These are phyloP conservation scores for Coleophoma crateriformis DNA, from an alignment of 2,329 filamentous ascomycete genomes.

Conservation along the genomic window DNA sequence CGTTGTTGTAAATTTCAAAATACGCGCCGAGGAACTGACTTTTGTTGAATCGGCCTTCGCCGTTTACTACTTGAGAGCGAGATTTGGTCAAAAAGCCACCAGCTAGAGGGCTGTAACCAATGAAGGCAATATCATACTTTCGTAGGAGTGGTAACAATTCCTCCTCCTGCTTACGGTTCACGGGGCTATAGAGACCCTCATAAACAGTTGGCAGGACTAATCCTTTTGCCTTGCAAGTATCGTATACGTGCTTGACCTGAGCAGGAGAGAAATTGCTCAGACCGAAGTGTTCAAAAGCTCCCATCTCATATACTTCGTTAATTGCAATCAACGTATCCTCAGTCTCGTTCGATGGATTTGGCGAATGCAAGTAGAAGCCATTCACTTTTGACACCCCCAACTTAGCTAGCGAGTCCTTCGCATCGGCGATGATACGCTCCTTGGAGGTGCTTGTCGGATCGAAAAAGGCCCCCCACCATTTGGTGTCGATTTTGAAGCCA, in stretches of 20 bases:
- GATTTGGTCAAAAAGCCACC: slow-evolving; percentile 62
- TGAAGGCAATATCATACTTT: slow-evolving; percentile 69
- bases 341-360: no score
- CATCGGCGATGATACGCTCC: no score
- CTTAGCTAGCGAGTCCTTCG: no score
- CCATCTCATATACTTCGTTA: slow-evolving; percentile 70
- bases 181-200: slow-evolving; percentile 80
- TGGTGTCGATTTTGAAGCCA: no score
- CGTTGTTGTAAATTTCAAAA: slow-evolving; percentile 6
- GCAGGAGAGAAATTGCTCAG: slow-evolving; percentile 77
- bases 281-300: slow-evolving; percentile 74
- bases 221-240: slow-evolving; percentile 68
- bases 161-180: slow-evolving; percentile 66
- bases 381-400: no score
- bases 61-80: not conserved
- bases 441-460: no score
- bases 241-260: slow-evolving; percentile 77
- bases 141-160: slow-evolving; percentile 67
- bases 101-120: slow-evolving; percentile 74
- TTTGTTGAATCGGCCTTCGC: not conserved
- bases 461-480: no score
- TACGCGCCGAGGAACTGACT: not conserved
- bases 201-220: slow-evolving; percentile 81
- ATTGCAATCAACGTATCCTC: slow-evolving; percentile 37
- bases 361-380: no score